Evolutionary conservation across 2,329 filamentous ascomycete genomes (phyloP), one percentile per base, ranked within the genome.

Genomic region (Sporothrix sp.): DNA sequence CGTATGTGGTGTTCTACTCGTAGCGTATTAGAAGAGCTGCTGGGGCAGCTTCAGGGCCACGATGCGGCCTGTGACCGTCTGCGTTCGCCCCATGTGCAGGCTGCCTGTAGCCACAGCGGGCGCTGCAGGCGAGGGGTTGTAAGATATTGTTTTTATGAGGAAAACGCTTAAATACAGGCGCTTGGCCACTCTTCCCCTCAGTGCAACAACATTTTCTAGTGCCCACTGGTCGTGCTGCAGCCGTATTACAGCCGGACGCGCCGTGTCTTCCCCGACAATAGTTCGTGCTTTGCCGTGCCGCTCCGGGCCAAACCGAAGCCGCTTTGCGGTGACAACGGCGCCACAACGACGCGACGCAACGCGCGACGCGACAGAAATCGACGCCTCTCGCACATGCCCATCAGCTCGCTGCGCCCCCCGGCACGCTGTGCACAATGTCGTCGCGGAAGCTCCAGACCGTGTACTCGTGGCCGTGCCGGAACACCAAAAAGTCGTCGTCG

Each of bases 401-500:
- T n/a, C n/a, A n/a, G n/a, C n/a, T n/a, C n/a, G n/a, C n/a, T n/a
- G n/a, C n/a, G n/a, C n/a, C n/a, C n/a, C 2, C 16, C 20, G 14
- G 7, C 18, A 45, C 43, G 7, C 43, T 35, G 43, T 35, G 43
- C 30, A 45, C 30, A 16, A 28, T 8, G 28, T 36, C 36, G 28
- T 46, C 50, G 43, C 49, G 13, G 27, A 57, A 58, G 23, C 46
- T 45, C 57, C 57, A 58, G 13, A 58, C 40, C 1, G 54, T 56
- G 48, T 52, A 56, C 14, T 52, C 46, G 30, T 25, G 30, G 16
- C 47, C 13, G 45, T 56, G 43, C 21, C 43, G 35, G 21, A 53
- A 50, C 11, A 56, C 40, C 9, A 58, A 9, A 18, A 55, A 58
- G 40, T 56, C 57, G 48, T 57, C 57, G 43, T 58, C 57, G 51